phyloP scores from a whole-genome alignment of 306 rosid species.

The Lagenaria siceraria region DNA sequence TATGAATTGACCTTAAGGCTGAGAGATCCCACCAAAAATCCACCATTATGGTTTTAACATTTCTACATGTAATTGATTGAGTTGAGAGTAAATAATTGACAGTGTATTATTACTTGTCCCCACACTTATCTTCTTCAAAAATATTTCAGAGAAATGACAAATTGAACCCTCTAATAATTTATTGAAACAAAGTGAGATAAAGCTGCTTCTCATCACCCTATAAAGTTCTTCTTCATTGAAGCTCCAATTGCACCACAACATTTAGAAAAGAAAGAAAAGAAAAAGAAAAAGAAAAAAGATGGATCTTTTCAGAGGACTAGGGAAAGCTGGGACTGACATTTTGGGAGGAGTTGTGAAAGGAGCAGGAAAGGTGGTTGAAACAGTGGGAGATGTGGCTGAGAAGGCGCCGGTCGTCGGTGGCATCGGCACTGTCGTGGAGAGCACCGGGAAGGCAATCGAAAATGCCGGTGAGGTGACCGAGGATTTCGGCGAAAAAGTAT shows the following conservation, averaged over 20 bases:
- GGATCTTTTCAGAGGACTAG: not conserved
- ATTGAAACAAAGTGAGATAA: not conserved
- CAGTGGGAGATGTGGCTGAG: not conserved
- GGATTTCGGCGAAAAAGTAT: not conserved
- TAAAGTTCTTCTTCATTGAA: not conserved
- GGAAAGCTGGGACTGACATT: not conserved
- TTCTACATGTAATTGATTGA: too few relatives aligned
- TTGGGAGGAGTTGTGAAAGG: not conserved
- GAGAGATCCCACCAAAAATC: too few relatives aligned
- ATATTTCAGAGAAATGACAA: too few relatives aligned
- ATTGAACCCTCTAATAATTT: too few relatives aligned
- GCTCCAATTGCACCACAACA: not conserved
- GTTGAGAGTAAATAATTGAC: too few relatives aligned
- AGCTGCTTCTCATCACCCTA: not conserved
- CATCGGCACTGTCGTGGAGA: not conserved
- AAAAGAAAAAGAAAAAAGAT: not conserved
- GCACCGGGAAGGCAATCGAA: not conserved
- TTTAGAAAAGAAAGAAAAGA: not conserved
- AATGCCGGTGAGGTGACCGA: not conserved
- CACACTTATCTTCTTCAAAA: too few relatives aligned
- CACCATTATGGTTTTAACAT: too few relatives aligned
- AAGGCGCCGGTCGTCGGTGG: not conserved
- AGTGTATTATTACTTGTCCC: too few relatives aligned
- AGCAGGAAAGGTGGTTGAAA: not conserved
- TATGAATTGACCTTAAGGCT: too few relatives aligned